Conservation (phyloP, 2,329 filamentous ascomycete species). For the Pyrenophora teres region DNA sequence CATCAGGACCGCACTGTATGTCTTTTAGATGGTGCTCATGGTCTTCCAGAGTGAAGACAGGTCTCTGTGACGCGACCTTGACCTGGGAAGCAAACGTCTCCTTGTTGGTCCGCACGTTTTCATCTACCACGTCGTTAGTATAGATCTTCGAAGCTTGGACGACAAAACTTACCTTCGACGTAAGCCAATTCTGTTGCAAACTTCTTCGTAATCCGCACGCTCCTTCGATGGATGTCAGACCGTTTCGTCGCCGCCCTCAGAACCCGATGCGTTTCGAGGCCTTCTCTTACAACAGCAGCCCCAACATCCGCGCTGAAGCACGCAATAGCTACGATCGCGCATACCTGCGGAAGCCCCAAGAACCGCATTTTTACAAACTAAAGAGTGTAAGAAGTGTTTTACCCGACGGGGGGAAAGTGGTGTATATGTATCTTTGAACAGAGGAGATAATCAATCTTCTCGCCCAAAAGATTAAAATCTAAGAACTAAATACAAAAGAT, state of each 20-base stretch:
- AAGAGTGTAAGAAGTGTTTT: too few relatives aligned
- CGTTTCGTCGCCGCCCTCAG: conserved; percentile 41
- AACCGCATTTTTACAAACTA: conserved; percentile 15
- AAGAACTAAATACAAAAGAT: background rate
- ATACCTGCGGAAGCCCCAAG: conserved; percentile 15
- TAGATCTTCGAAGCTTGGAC: background rate
- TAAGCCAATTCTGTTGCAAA: conserved; percentile 41
- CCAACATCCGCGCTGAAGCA: conserved; percentile 19
- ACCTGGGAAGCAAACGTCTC: conserved; percentile 44
- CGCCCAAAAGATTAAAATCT: background rate
- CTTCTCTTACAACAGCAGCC: conserved; percentile 5
- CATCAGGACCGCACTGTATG: conserved; percentile 33
- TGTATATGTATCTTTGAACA: too few relatives aligned
- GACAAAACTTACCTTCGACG: conserved; percentile 34
- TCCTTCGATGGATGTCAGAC: conserved; percentile 31
- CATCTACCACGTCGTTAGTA: conserved; percentile 18
- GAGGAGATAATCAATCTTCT: too few relatives aligned
- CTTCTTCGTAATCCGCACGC: conserved; percentile 31
- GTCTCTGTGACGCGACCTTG: conserved; percentile 37
- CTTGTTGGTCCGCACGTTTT: conserved; percentile 30
- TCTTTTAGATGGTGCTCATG: conserved; percentile 42
- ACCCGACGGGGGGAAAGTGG: too few relatives aligned
- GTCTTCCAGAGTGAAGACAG: conserved; percentile 44
- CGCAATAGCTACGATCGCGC: conserved; percentile 20
- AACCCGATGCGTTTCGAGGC: conserved; percentile 22